Evolutionary conservation across 2,329 filamentous ascomycete species (phyloP).

Genomic region (Didymella lethalis): DNA sequence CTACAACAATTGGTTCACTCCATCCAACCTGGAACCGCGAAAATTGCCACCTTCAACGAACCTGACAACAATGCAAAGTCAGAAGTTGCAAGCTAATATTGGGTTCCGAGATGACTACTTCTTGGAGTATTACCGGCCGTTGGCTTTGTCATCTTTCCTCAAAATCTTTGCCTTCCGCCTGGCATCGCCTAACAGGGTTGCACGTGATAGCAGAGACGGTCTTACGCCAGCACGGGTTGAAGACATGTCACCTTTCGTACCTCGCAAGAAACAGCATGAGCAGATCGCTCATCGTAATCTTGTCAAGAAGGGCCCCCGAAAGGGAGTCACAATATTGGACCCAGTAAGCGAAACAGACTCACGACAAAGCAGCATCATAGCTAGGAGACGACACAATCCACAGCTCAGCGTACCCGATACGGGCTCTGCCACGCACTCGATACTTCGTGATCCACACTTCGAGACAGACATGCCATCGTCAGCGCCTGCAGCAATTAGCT

Average conservation of each 20-base stretch:
- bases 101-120: slow-evolving; percentile 89
- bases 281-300: slow-evolving; percentile 66
- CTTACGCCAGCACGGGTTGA: slow-evolving; percentile 76
- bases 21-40: slow-evolving; percentile 71
- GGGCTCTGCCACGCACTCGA: slow-evolving; percentile 52
- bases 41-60: slow-evolving; percentile 61
- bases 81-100: slow-evolving; percentile 48
- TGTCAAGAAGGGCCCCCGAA: slow-evolving; percentile 69
- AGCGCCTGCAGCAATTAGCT: slow-evolving; percentile 25
- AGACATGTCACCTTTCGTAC: slow-evolving; percentile 87
- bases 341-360: slow-evolving; percentile 57
- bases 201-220: slow-evolving; percentile 78
- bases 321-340: slow-evolving; percentile 74
- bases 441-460: slow-evolving; percentile 53
- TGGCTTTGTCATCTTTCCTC: slow-evolving; percentile 84
- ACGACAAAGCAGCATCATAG: slow-evolving; percentile 29
- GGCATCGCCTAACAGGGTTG: slow-evolving; percentile 81
- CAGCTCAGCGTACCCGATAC: slow-evolving; percentile 41
- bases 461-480: slow-evolving; percentile 40
- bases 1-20: slow-evolving; percentile 91
- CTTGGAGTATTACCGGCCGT: slow-evolving; percentile 94
- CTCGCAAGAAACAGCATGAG: slow-evolving; percentile 65
- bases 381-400: slow-evolving; percentile 31
- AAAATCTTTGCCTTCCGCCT: slow-evolving; percentile 95
- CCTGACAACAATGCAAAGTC: slow-evolving; percentile 47